Base-by-base conservation (phyloP, 208 protist species). In the Leptomonas pyrrhocoris region DNA sequence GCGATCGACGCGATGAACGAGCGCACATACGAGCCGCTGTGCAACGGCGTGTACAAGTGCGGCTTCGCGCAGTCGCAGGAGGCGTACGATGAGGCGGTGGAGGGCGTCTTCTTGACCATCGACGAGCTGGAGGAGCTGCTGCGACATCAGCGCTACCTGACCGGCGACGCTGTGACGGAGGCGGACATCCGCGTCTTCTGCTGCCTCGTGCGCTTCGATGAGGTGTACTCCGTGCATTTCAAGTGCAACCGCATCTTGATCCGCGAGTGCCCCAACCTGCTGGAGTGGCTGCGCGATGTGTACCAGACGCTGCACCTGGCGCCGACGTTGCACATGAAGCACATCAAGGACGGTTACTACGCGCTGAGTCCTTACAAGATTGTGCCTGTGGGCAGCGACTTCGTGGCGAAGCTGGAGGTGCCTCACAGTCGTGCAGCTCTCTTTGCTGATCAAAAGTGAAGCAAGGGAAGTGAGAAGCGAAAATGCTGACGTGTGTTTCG, bases 21-120 rank as follows among this genome's bases (percentile, higher is more conserved):
- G 19, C 85, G 73, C 62, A 78, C 96, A 28, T 94, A 95, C 77
- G 63, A 83, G 40, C 84, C 76, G 13, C 82, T 98, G 50, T 96
- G 95, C 78, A 89, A 96, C 69, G 93, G 93, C 66, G 93, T 98
- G 7, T 97, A 97, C 75, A 88, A 85, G 67, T 88, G 84, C 77
- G 94, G 94, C 60, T 94, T 95, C 66, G 90, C 91, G 19, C 56
- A 75, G 15, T 68, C 65, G 30, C 94, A 98, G 77, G 46, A 75
- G 21, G 79, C 84, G 7, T 97, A 92, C 79, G 75, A 88, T 50
- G 76, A 77, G 56, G 78, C 77, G 23, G 68, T 80, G 55, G 30
- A 54, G 16, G 79, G n/a, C 46, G 51, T 88, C 43, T 92, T 81
- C 64, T 38, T 62, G 6, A 63, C 55, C 27, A 60, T 93, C 5